phyloP scores from a whole-genome alignment of 352 stramenopile species.

The Saprolegnia diclina region DNA sequence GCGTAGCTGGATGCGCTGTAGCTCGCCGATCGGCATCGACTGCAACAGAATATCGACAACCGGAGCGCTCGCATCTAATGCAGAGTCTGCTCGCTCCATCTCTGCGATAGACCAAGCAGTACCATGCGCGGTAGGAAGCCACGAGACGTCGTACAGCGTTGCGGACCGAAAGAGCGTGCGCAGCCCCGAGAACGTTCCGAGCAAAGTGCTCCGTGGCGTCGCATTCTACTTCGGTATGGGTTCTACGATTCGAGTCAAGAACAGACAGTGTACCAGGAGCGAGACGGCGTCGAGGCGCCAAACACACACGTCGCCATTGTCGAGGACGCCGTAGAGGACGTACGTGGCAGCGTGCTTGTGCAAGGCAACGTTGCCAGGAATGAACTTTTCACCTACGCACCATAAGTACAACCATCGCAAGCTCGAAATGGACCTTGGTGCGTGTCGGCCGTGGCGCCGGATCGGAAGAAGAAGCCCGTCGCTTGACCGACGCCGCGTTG shows the following conservation, averaged over 20 bases:
- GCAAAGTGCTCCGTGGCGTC: not conserved
- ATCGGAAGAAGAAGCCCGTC: slow-evolving; percentile 14
- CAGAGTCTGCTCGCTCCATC: no score
- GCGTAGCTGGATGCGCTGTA: not conserved
- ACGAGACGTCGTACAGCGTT: not conserved
- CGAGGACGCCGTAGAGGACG: slow-evolving; percentile 56
- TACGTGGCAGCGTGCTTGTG: slow-evolving; percentile 28
- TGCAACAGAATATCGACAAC: no score
- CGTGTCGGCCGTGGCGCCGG: slow-evolving; percentile 21
- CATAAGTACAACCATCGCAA: not conserved
- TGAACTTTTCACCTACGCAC: slow-evolving; percentile 23
- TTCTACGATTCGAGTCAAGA: no score
- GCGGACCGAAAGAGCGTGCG: not conserved
- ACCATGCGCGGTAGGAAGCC: no score
- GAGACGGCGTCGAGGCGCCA: slow-evolving; percentile 60
- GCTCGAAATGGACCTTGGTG: slow-evolving; percentile 2
- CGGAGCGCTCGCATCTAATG: no score
- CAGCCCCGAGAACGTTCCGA: not conserved
- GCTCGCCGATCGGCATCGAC: not conserved
- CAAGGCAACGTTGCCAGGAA: slow-evolving; percentile 21
- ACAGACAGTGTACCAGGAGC: slow-evolving; percentile 48
- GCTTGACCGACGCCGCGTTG: not conserved
- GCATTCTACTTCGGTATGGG: slow-evolving; percentile 22
- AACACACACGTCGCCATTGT: slow-evolving; percentile 65
- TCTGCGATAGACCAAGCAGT: no score